Percentiles rank a stretch among this genome's conserved stretches.
Evolutionary conservation across 306 rosid species (phyloP).

Genomic region (Vigna unguiculata): DNA sequence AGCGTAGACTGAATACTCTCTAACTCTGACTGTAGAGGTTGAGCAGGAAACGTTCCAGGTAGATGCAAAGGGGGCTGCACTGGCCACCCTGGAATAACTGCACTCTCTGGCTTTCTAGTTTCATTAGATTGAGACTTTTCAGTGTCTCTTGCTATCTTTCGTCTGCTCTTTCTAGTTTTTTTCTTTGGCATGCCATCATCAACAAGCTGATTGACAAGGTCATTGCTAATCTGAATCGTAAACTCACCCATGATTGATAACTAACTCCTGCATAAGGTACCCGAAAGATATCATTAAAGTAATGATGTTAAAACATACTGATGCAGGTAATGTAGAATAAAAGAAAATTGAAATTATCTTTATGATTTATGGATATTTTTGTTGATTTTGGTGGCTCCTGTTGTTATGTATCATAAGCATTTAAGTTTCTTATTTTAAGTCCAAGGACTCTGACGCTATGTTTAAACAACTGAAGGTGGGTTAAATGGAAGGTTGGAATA

Average conservation of each 20-base stretch:
- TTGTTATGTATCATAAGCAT: background rate
- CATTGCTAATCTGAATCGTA: slow-evolving; percentile 77
- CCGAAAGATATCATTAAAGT: slow-evolving; percentile 47
- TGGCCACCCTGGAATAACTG: slow-evolving; percentile 76
- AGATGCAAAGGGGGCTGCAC: slow-evolving; percentile 66
- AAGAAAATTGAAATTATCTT: background rate
- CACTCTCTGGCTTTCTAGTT: slow-evolving; percentile 51
- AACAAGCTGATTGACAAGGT: slow-evolving; percentile 71
- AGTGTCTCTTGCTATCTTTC: slow-evolving; percentile 61
- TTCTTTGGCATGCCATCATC: slow-evolving; percentile 62
- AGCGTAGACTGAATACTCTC: slow-evolving; percentile 71
- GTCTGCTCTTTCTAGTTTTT: slow-evolving; percentile 66
- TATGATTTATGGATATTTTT: background rate
- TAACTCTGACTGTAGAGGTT: slow-evolving; percentile 60
- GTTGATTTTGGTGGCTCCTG: background rate
- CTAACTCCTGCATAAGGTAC: slow-evolving; percentile 46
- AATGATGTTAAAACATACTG: slow-evolving; percentile 10
- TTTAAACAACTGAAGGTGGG: background rate
- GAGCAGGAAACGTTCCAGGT: slow-evolving; percentile 59
- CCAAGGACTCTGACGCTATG: background rate
- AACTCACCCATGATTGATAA: slow-evolving; percentile 77
- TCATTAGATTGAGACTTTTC: slow-evolving; percentile 57
- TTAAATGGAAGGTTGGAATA: background rate
- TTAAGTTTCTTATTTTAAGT: slow-evolving; percentile 3
- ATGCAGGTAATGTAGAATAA: background rate